Base-by-base conservation (phyloP, 495 filamentous ascomycete genomes). In the Neurospora sp. region DNA sequence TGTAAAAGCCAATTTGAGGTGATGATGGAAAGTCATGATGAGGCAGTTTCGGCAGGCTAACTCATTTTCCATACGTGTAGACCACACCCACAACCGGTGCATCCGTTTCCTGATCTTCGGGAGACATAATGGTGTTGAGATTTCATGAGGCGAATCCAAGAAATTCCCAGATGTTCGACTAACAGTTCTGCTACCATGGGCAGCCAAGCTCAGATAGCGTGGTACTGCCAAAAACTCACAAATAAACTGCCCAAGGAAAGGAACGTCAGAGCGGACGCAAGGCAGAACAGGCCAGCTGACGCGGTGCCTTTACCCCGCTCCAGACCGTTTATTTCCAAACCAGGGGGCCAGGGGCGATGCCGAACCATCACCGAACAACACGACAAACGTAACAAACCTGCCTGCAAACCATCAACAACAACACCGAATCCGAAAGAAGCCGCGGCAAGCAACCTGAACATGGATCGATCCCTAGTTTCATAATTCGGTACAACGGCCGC, bases 361-460 rank as follows among this genome's bases (percentile, higher is more conserved):
- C 77, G 77, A 78, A 71, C 74, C 74, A 78, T 69, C 77, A 47
- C 77, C 77, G 77, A 78, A 68, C 70, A 72, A 73, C 71, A 45
- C 42, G 18, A 45, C 74, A 74, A 74, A 70, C 71, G 20, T 20
- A 22, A 37, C 47, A 61, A 68, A 35, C 70, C 39, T 42, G 41
- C 16, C 41, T 45, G 41, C 14, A 9, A 69, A 69, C 38, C 38
- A 35, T 71, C 70, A 65, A 35, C 40, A 22, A 16, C 22, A 40
- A 22, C 18, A 44, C 42, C 20, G 47, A 14, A 31, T 3, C 39
- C 70, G 31, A 47, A 71, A 71, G 27, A 27, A 59, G 39, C 44
- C 70, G 70, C 35, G 35, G 35, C 70, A 71, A 39, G 70, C 70
- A 37, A 35, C n/a, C n/a, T 12, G 27, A 37, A 37, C 35, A 37